These are phyloP conservation scores for Rhizomucor miehei DNA, from an alignment of 371 early-diverging fungal genomes.

Conservation along the genomic window DNA sequence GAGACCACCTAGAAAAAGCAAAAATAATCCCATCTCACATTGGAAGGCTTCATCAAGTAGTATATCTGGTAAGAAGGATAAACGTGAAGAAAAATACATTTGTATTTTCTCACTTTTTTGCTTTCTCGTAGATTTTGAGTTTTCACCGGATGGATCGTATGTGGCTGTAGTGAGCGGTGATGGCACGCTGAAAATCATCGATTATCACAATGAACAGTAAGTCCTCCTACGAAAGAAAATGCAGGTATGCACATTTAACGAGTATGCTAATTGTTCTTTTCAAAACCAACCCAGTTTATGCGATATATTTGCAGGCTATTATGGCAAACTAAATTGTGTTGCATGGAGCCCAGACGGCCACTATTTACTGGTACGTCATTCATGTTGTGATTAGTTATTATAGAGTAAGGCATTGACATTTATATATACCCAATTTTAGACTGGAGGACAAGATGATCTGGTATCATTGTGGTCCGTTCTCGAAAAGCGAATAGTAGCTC, in stretches of 20 bases:
- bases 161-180: constrained; percentile 78
- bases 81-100: too few relatives aligned
- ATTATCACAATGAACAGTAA: constrained; percentile 67
- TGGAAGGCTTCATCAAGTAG: constrained; percentile 72
- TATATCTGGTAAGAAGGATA: constrained; percentile 57
- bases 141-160: constrained; percentile 84
- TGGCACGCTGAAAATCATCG: constrained; percentile 74
- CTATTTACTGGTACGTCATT: constrained; percentile 74
- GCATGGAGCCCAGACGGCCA: constrained; percentile 93
- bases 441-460: constrained; percentile 96
- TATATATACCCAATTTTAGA: too few relatives aligned
- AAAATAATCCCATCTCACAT: constrained; percentile 74
- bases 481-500: constrained; percentile 74
- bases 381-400: not conserved
- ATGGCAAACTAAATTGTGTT: constrained; percentile 84
- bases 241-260: not conserved
- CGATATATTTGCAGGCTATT: constrained; percentile 77
- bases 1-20: constrained; percentile 24
- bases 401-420: too few relatives aligned
- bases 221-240: not conserved
- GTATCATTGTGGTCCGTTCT: constrained; percentile 88
- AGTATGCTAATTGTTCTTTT: too few relatives aligned
- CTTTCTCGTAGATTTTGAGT: constrained; percentile 62
- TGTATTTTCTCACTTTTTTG: not conserved
- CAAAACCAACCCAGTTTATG: constrained; percentile 42